Evolutionary conservation across 148 eudicot genomes (phyloP).

Genomic region (Hydrangea macrophylla): DNA sequence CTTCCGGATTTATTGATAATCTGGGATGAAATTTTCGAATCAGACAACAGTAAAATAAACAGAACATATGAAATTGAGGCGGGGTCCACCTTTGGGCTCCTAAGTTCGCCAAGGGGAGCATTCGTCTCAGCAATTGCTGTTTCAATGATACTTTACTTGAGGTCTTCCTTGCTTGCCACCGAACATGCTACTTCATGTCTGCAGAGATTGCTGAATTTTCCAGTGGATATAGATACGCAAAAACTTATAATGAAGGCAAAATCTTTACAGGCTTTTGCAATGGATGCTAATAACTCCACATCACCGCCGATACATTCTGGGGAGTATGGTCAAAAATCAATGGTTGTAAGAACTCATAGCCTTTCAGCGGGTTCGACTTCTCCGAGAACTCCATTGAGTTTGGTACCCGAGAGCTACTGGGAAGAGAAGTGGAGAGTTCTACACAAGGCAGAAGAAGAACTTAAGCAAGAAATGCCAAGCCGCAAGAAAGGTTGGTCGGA

Average conservation of each 20-base stretch:
- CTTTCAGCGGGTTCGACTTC: constrained; percentile 52
- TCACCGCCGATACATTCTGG: constrained; percentile 29
- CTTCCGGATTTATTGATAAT: constrained; percentile 63
- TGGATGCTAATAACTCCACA: constrained; percentile 53
- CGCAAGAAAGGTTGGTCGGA: constrained; percentile 75
- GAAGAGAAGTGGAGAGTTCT: constrained; percentile 94
- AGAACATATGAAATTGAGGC: constrained; percentile 37
- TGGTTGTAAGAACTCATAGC: constrained; percentile 51
- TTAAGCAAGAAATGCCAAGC: constrained; percentile 38
- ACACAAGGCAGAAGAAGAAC: constrained; percentile 78
- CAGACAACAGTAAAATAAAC: constrained; percentile 42
- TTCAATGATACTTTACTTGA: constrained; percentile 79
- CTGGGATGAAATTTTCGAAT: constrained; percentile 91
- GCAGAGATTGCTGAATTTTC: constrained; percentile 86
- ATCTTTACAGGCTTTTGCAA: constrained; percentile 62
- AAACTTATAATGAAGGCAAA: constrained; percentile 69
- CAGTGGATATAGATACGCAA: constrained; percentile 49
- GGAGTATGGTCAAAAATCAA: constrained; percentile 31
- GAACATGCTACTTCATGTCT: constrained; percentile 90
- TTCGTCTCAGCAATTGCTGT: constrained; percentile 85
- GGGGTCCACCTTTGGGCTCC: constrained; percentile 39
- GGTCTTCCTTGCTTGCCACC: constrained; percentile 87
- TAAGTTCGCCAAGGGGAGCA: constrained; percentile 81
- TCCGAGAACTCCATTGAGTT: constrained; percentile 39
- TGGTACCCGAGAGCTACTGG: constrained; percentile 91